Base-by-base conservation (phyloP, 192 early-diverging fungal genomes). In the Podila minutissima region DNA sequence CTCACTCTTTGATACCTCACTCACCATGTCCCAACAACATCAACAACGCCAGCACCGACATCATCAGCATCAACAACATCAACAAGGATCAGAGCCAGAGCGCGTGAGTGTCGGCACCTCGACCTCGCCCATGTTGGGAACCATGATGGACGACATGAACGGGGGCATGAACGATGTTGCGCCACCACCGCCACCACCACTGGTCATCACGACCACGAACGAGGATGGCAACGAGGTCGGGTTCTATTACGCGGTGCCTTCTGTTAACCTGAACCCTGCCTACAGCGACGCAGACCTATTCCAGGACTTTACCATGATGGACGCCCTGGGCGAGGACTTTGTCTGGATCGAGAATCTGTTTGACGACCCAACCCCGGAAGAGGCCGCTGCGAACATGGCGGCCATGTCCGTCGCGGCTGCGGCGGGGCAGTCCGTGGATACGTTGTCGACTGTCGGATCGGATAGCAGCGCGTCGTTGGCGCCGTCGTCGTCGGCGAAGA, bases 331-430 rank as follows among this genome's bases (percentile, higher is more conserved):
- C 17, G 77, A 81, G 53, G 71, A 81, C 55, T 81, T 81, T 65
- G 77, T 81, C 9, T 81, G 77, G 77, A 73, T 81, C 49, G 71
- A 81, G 66, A 73, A 81, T 33, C 17, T 81, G 71, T 81, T 81
- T 69, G 77, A 81, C 13, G 77, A 81, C 6, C 77, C 71, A 3
- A 65, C 69, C 0, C 71, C 71, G n/a, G 77, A 81, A 37, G 77
- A 81, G 19, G 67, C 69, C 2, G 71, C 66, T 7, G 77, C 77
- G 17, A 72, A 67, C 32, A 72, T 79, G 76, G 37, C 33, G 19
- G 69, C 76, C 28, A 72, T 81, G 77, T 81, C 77, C 28, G 71
- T 81, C 4, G 77, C 77, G 29, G 77, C 77, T 31, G 71, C 76
- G 26, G 69, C 76, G 12, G 76, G 70, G 4, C 59, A 61, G 31